phyloP scores from a whole-genome alignment of 305 asterid genomes.

The Fraxinus xanthoxyloides region DNA sequence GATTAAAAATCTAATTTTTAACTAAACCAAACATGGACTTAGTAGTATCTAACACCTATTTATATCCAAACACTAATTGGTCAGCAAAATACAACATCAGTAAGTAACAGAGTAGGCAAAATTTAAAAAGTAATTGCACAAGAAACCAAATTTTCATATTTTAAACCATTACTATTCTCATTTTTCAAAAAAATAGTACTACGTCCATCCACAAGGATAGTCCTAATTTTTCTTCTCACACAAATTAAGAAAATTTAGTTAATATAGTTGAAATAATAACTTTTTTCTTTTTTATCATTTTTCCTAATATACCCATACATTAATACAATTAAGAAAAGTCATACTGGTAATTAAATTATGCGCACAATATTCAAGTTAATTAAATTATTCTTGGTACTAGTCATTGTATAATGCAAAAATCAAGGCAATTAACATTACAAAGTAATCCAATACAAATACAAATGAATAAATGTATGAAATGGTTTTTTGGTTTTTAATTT shows the following conservation, averaged over 20 bases:
- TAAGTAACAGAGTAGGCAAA: not conserved
- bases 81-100: not conserved
- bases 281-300: too few relatives aligned
- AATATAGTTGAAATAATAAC: not conserved
- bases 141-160: not conserved
- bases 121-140: not conserved
- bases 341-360: too few relatives aligned
- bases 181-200: not conserved
- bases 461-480: too few relatives aligned
- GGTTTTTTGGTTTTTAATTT: too few relatives aligned
- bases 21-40: not conserved
- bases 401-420: too few relatives aligned
- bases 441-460: too few relatives aligned
- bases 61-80: not conserved
- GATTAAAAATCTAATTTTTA: not conserved
- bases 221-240: not conserved
- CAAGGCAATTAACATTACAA: too few relatives aligned
- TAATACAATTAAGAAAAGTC: too few relatives aligned
- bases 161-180: not conserved
- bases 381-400: too few relatives aligned
- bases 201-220: not conserved
- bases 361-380: too few relatives aligned
- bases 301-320: not conserved
- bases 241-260: not conserved
- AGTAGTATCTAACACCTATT: not conserved